Evolutionary conservation across 1,284 basidiomycete species (phyloP), one percentile per base, ranked within the genome.

Genomic region (Veloporphyrellus conicus): DNA sequence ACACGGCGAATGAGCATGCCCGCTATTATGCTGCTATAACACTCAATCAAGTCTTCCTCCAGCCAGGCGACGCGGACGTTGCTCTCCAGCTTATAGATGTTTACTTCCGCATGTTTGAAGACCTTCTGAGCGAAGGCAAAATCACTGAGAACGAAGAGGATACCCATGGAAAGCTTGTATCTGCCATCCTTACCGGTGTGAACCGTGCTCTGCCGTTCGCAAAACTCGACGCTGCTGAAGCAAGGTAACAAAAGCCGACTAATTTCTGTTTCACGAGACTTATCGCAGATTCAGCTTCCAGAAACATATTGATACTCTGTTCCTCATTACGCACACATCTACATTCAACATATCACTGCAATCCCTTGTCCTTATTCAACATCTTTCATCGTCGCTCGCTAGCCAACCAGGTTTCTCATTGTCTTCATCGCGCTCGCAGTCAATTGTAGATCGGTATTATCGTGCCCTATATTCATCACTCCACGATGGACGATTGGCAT

Each of bases 281-380:
- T 19, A 53, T 43, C 20, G 35, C 31, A 11, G 22, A 34, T 36
- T 19, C 57, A 91, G 87, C 16, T 84, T 98, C 57, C 80, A 86
- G 58, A 81, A 84, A 53, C 93, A 97, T 62, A 87, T 98, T 62
- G 87, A 93, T 64, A 95, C 92, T 0, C 81, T 98, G 20, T 99
- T 98, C 79, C 80, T 88, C 47, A 94, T 99, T 62, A 95, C 91
- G 3, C 95, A 99, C 68, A 85, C 75, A n/a, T 87, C 84, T 8
- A 90, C 90, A 0, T 99, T 99, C 79, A 98, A 96, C 69, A 93
- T 95, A 55, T 92, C 93, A 14, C 81, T 99, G 14, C 96, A 97
- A 68, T 91, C 94, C 0, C 79, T 99, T 1, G 80, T 91, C 48
- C 79, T 99, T n/a, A 88, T 98, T 54, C 87, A 90, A 65, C 92